Evolutionary conservation across 257 asterid species (phyloP).

Genomic region (Lavandula angustifolia): DNA sequence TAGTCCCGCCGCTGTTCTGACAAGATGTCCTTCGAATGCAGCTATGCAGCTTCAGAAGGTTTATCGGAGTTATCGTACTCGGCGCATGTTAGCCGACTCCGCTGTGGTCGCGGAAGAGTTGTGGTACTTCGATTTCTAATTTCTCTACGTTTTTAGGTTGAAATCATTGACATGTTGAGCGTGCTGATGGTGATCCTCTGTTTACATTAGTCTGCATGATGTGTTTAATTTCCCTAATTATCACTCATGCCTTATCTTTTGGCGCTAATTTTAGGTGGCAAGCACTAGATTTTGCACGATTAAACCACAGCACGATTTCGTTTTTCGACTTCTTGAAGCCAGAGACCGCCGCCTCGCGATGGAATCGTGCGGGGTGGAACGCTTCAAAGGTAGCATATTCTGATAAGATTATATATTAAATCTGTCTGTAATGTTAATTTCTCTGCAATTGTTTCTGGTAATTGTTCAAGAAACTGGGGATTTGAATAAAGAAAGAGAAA

Average conservation of each 20-base stretch:
- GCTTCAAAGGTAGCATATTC: slow-evolving; percentile 70
- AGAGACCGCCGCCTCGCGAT: slow-evolving; percentile 76
- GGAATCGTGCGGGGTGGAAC: slow-evolving; percentile 72
- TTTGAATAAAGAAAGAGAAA: background rate
- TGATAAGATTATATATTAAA: background rate
- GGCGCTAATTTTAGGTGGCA: slow-evolving; percentile 69
- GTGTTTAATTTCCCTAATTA: slow-evolving; percentile 13
- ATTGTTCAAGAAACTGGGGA: slow-evolving; percentile 12
- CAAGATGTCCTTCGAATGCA: slow-evolving; percentile 45
- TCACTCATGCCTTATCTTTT: slow-evolving; percentile 28
- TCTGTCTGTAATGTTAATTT: background rate
- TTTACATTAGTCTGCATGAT: slow-evolving; percentile 11
- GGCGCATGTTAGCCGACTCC: slow-evolving; percentile 96
- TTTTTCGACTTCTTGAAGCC: slow-evolving; percentile 81
- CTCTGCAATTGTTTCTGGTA: background rate
- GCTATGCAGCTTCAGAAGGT: slow-evolving; percentile 89
- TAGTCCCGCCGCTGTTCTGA: slow-evolving; percentile 26
- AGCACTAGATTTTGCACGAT: slow-evolving; percentile 78
- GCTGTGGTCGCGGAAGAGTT: slow-evolving; percentile 95
- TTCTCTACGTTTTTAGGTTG: background rate
- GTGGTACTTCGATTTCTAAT: slow-evolving; percentile 46
- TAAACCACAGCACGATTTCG: slow-evolving; percentile 79
- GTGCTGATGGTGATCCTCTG: slow-evolving; percentile 15
- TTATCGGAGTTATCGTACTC: slow-evolving; percentile 84
- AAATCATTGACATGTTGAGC: background rate